Conservation (phyloP, 2,329 filamentous ascomycete species). For the Tolypocladium pustulatum region DNA sequence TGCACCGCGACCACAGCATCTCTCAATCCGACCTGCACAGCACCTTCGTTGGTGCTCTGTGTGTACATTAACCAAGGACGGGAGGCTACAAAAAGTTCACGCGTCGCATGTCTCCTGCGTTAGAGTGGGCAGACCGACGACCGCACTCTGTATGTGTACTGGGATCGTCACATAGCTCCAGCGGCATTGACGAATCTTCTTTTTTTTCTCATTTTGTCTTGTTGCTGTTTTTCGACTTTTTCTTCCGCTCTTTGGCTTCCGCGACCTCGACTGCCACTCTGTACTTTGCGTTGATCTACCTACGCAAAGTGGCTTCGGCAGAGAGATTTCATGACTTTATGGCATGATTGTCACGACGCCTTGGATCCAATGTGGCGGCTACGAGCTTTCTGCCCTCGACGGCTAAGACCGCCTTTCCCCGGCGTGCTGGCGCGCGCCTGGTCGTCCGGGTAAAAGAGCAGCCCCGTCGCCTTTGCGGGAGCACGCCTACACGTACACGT, state of each 20-base stretch:
- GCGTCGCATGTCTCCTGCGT: conserved; percentile 1
- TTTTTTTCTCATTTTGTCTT: conserved; percentile 9
- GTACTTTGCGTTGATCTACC: conserved; percentile 1
- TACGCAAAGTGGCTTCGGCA: background rate
- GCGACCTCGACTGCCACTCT: background rate
- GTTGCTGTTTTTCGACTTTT: conserved; percentile 10
- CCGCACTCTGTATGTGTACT: conserved; percentile 22
- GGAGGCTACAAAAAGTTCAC: conserved; percentile 8
- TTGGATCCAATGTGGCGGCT: conserved; percentile 1
- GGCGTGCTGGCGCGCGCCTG: background rate
- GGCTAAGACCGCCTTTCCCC: conserved; percentile 1
- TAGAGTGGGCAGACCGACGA: conserved; percentile 6
- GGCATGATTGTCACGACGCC: conserved; percentile 14
- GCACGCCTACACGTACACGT: background rate
- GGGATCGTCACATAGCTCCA: conserved; percentile 16
- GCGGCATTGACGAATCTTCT: conserved; percentile 17
- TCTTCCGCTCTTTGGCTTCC: conserved; percentile 9
- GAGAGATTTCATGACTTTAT: background rate
- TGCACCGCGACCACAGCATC: conserved; percentile 12
- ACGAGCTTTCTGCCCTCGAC: conserved; percentile 6
- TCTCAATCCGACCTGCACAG: conserved; percentile 15
- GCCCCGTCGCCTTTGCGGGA: background rate
- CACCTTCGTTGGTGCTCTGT: conserved; percentile 15
- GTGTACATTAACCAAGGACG: conserved; percentile 23
- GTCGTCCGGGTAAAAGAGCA: background rate